Conservation (phyloP, 768 basidiomycete genomes). For the Lentinula aciculospora region DNA sequence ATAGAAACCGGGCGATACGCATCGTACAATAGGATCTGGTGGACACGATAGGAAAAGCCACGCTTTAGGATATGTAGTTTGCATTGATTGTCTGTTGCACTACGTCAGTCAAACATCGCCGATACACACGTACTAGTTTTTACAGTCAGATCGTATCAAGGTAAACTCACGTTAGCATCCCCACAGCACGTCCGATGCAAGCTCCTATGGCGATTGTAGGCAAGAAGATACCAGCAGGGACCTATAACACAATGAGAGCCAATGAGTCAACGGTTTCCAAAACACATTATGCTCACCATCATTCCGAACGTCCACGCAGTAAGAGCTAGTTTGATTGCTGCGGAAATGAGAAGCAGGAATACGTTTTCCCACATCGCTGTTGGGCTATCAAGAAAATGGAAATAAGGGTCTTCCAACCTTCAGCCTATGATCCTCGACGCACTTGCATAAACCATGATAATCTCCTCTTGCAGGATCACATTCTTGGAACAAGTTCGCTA, state of each 20-base stretch:
- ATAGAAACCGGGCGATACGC: slow-evolving; percentile 73
- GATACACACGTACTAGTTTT: no score
- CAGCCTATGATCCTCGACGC: slow-evolving; percentile 16
- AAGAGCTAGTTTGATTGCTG: slow-evolving; percentile 51
- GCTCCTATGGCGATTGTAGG: slow-evolving; percentile 75
- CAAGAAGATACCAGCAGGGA: slow-evolving; percentile 73
- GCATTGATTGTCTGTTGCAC: slow-evolving; percentile 52
- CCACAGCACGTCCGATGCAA: slow-evolving; percentile 65
- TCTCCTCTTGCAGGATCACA: slow-evolving; percentile 65
- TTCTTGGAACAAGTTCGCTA: slow-evolving; percentile 79
- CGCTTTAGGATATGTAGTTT: slow-evolving; percentile 58
- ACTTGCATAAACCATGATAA: slow-evolving; percentile 82
- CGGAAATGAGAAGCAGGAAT: slow-evolving; percentile 59
- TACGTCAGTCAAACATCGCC: no score
- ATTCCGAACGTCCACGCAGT: slow-evolving; percentile 80
- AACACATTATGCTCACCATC: slow-evolving; percentile 41
- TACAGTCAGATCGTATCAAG: not conserved
- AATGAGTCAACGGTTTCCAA: not conserved
- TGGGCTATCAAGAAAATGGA: slow-evolving; percentile 32
- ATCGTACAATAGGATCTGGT: slow-evolving; percentile 61
- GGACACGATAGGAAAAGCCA: slow-evolving; percentile 72
- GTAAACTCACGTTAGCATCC: slow-evolving; percentile 52
- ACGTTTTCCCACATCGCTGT: slow-evolving; percentile 64
- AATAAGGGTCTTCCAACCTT: not conserved
- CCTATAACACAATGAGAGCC: slow-evolving; percentile 28